These are phyloP conservation scores for Trichodelitschia bisporula DNA, from an alignment of 495 filamentous ascomycete species.

Conservation along the genomic window DNA sequence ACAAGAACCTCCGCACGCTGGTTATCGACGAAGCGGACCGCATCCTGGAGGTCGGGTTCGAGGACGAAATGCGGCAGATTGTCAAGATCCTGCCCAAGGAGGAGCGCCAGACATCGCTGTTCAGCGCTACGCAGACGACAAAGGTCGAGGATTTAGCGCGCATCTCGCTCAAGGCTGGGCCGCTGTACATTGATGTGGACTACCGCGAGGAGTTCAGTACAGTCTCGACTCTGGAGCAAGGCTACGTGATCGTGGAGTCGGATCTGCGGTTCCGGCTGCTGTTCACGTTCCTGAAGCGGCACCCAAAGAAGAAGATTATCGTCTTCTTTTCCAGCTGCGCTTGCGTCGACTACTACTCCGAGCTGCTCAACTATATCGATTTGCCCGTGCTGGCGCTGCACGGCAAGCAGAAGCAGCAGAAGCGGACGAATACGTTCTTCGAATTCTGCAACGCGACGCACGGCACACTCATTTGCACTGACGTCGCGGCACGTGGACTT, in stretches of 20 bases:
- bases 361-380: slow-evolving; percentile 90
- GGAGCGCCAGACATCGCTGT: slow-evolving; percentile 84
- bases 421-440: slow-evolving; percentile 93
- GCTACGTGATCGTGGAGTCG: slow-evolving; percentile 78
- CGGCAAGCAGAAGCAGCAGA: slow-evolving; percentile 94
- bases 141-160: slow-evolving; percentile 93
- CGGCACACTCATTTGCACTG: slow-evolving; percentile 83
- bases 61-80: slow-evolving; percentile 95
- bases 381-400: slow-evolving; percentile 69
- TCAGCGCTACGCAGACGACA: slow-evolving; percentile 93
- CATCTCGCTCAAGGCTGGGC: slow-evolving; percentile 76
- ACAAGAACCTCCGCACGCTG: slow-evolving; percentile 74
- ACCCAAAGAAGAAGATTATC: slow-evolving; percentile 83
- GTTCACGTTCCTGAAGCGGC: slow-evolving; percentile 87
- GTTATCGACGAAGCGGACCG: slow-evolving; percentile 86
- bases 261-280: slow-evolving; percentile 86
- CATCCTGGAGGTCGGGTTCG: slow-evolving; percentile 91
- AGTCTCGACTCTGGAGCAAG: slow-evolving; percentile 81
- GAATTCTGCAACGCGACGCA: slow-evolving; percentile 88
- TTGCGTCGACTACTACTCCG: slow-evolving; percentile 82
- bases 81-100: slow-evolving; percentile 82
- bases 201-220: slow-evolving; percentile 55
- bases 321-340: slow-evolving; percentile 91
- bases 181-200: slow-evolving; percentile 90
- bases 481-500: slow-evolving; percentile 80